Percentiles rank a stretch among this genome's conserved stretches.
phyloP scores from a whole-genome alignment of 805 yeast species.

The Sugiyamaella floridensis region DNA sequence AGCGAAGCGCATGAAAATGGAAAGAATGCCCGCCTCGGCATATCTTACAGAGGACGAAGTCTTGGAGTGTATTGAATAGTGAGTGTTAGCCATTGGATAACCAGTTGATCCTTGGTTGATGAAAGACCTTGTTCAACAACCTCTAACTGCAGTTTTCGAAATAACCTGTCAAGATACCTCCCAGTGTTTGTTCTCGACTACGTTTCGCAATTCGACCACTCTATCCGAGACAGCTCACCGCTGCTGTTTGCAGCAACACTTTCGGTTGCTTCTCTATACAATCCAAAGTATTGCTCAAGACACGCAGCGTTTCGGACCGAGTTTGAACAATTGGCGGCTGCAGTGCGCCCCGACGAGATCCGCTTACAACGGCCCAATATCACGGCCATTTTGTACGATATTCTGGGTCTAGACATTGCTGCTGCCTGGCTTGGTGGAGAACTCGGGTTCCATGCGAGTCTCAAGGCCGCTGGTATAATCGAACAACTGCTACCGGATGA shows the following conservation, averaged over 20 bases:
- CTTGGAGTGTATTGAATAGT: constrained; percentile 12
- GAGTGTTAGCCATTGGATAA: background rate
- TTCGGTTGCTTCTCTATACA: constrained; percentile 16
- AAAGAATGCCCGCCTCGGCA: constrained; percentile 1
- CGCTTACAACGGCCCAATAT: background rate
- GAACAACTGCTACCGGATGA: constrained; percentile 16
- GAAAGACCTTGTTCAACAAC: background rate
- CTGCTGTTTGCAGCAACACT: constrained; percentile 16
- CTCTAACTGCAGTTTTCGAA: constrained; percentile 6
- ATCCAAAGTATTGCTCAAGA: constrained; percentile 9
- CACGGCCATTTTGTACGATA: constrained; percentile 4
- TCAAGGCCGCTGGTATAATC: constrained; percentile 15
- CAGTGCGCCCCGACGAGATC: constrained; percentile 1
- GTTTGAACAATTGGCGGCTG: constrained; percentile 7
- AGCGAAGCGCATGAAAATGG: background rate
- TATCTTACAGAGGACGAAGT: constrained; percentile 2
- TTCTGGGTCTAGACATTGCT: constrained; percentile 15
- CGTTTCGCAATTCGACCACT: constrained; percentile 11
- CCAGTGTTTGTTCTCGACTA: constrained; percentile 19
- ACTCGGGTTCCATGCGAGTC: constrained; percentile 17
- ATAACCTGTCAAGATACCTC: constrained; percentile 15
- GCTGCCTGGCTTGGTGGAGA: constrained; percentile 23
- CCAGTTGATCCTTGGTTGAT: too few species aligned
- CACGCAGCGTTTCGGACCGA: constrained; percentile 13
- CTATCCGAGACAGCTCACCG: constrained; percentile 11